phyloP scores from a whole-genome alignment of 345 rosid species.

The Ricinus communis region DNA sequence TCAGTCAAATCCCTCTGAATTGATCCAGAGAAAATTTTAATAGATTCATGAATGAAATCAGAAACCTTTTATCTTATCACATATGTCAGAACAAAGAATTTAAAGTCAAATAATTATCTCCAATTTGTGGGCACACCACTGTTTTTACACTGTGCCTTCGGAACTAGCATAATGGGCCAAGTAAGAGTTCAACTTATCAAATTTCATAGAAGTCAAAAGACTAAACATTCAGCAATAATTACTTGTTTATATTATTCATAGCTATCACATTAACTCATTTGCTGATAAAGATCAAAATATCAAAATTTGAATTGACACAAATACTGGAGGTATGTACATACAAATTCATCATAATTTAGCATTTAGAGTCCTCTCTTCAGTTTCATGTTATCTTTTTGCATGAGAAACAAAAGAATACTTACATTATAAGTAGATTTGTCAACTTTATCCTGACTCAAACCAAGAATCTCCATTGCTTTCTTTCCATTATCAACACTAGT shows the following conservation, averaged over 20 bases:
- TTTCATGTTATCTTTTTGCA: not conserved
- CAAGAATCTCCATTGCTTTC: conserved; percentile 21
- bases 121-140: not conserved
- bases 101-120: not conserved
- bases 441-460: conserved; percentile 1
- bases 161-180: conserved; percentile 1
- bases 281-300: not conserved
- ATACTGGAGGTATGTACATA: no score
- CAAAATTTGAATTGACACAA: not conserved
- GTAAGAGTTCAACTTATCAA: not conserved
- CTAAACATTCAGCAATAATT: not conserved
- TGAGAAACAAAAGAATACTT: conserved; percentile 1
- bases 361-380: not conserved
- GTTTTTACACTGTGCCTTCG: not conserved
- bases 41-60: conserved; percentile 1
- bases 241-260: not conserved
- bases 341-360: not conserved
- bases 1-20: not conserved
- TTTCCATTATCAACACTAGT: conserved; percentile 24
- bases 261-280: not conserved
- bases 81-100: not conserved
- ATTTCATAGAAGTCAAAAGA: not conserved
- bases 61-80: not conserved
- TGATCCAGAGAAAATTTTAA: not conserved
- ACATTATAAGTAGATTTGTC: not conserved